phyloP scores from a whole-genome alignment of 257 asterid species.

The Euphrasia confusa region DNA sequence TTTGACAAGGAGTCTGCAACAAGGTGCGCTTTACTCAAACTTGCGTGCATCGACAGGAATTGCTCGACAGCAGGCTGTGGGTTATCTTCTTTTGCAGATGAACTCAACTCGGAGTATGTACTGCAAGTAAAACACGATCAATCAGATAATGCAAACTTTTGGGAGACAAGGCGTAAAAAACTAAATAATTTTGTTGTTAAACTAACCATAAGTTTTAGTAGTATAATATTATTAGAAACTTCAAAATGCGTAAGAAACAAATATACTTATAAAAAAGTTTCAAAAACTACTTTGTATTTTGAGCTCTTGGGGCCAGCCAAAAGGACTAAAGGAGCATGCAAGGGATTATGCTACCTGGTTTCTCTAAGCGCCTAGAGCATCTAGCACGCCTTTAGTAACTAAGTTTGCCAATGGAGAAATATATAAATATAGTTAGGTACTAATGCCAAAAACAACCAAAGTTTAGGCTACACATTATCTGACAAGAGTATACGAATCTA shows the following conservation, averaged over 20 bases:
- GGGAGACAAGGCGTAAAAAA: not conserved
- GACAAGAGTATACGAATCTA: no score
- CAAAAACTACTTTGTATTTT: no score
- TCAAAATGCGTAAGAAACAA: not conserved
- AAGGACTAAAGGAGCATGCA: no score
- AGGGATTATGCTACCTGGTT: no score
- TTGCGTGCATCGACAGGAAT: constrained; percentile 65
- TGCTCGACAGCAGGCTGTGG: constrained; percentile 95
- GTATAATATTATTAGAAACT: not conserved
- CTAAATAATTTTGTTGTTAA: not conserved
- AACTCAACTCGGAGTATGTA: constrained; percentile 73
- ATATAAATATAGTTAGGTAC: no score
- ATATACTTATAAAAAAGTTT: no score
- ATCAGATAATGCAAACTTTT: constrained; percentile 6
- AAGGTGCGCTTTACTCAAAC: constrained; percentile 60
- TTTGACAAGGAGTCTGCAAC: constrained; percentile 73
- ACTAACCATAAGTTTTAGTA: not conserved
- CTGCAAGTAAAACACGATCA: constrained; percentile 43
- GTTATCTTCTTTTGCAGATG: constrained; percentile 75
- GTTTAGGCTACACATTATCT: no score
- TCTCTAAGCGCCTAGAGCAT: no score
- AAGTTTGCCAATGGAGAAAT: no score
- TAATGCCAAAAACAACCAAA: no score
- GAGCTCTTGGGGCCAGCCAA: no score
- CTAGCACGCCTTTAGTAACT: no score